Percentiles rank a stretch among this genome's conserved stretches.
Conservation (phyloP, 192 early-diverging fungal genomes). For the Backusella australiensis region DNA sequence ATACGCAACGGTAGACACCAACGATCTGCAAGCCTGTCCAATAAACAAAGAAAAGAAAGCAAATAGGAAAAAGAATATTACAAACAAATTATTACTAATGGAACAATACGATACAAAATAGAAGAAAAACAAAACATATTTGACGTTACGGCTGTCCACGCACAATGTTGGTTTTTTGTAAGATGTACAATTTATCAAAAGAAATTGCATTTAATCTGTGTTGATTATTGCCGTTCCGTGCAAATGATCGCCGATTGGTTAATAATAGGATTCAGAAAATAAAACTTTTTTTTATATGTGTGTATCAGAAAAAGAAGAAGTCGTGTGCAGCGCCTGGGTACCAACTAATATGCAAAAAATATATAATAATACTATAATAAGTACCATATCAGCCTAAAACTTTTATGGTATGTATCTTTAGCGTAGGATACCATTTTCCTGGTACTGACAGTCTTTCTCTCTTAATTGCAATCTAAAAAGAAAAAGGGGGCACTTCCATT, state of each 20-base stretch:
- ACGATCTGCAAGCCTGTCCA: neutral
- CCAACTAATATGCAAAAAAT: neutral
- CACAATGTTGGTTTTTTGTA: neutral
- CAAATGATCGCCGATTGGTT: neutral
- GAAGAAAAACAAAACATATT: neutral
- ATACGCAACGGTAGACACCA: neutral
- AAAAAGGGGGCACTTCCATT: neutral
- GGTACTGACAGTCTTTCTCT: neutral
- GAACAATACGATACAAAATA: neutral
- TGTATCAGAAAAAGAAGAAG: neutral
- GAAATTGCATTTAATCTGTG: slow-evolving; percentile 5
- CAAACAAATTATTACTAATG: neutral
- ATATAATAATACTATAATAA: neutral
- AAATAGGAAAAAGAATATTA: neutral
- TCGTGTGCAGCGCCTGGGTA: neutral
- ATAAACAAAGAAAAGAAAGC: neutral
- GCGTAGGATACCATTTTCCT: neutral
- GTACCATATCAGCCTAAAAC: neutral
- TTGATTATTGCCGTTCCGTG: neutral
- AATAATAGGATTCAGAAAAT: neutral
- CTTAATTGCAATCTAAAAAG: neutral
- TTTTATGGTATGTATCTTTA: neutral
- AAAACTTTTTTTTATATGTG: neutral
- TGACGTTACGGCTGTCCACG: neutral
- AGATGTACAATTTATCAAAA: neutral